Percentiles rank a stretch among this genome's conserved stretches.
Evolutionary conservation across 306 rosid species (phyloP).

Genomic region (Albizia julibrissin): DNA sequence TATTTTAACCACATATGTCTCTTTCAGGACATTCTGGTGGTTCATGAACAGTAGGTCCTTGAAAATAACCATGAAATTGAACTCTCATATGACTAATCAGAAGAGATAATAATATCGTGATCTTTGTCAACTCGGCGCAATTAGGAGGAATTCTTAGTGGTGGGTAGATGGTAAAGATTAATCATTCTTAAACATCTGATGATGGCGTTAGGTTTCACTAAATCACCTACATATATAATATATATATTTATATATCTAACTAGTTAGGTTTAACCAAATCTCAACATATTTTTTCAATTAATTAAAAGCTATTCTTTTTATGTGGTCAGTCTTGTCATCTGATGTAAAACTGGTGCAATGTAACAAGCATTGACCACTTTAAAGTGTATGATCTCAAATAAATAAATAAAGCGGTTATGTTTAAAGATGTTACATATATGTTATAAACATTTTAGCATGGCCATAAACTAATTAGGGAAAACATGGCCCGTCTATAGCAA

Average conservation of each 20-base stretch:
- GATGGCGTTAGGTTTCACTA: not conserved
- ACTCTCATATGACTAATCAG: not conserved
- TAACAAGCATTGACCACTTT: not conserved
- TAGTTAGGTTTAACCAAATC: not conserved
- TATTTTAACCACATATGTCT: not conserved
- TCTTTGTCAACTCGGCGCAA: not conserved
- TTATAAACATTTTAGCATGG: not conserved
- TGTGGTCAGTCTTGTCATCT: not conserved
- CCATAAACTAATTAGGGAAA: not conserved
- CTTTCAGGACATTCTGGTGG: not conserved
- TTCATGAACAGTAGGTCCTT: not conserved
- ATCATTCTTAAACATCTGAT: not conserved
- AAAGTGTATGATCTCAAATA: not conserved
- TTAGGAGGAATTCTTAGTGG: not conserved
- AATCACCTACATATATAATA: not conserved
- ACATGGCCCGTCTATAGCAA: no score
- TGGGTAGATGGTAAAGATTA: not conserved
- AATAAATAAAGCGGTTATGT: not conserved
- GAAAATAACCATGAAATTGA: not conserved
- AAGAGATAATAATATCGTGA: not conserved
- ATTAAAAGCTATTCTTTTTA: not conserved
- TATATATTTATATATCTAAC: not conserved
- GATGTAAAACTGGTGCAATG: not conserved
- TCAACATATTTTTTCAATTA: not conserved
- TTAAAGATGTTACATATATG: not conserved